Evolutionary conservation across 169 alveolate species (phyloP), one percentile per base, ranked within the genome.

Genomic region (Cryptosporidium felis): DNA sequence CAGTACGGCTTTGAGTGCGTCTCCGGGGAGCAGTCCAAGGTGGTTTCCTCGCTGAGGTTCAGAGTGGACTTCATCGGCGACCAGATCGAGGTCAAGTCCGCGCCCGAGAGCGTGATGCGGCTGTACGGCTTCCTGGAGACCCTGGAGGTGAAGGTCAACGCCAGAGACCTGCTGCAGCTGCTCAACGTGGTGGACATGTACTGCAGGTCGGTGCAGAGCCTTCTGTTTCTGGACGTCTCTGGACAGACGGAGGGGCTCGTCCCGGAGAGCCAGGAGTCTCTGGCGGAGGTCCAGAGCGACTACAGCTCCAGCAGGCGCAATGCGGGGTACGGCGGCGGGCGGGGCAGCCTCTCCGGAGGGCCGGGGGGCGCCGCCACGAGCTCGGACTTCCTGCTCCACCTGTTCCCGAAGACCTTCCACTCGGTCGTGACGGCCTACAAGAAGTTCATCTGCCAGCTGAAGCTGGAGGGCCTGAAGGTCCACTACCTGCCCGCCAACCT

Each of bases 401-500:
- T 74, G 41, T 74, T 51, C 32, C 85, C 85, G 4, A 53, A 65
- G 1, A 53, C 56, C 16, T 74, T 53, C 34, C 46, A 53, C 30
- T n/a, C 65, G 23, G 56, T 40, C 8, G 40, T 53, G 14, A 74
- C 59, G 12, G 56, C 36, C n/a, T 56, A 53, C 28, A 74, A 16
- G n/a, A 74, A 74, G 28, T 74, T 74, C 46, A 74, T 49, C n/a
- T 49, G 74, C 1, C 85, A 74, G 59, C 56, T 49, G 18, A 49
- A 34, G 14, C 12, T 56, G n/a, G 74, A 74, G 61, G 59, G 67
- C 3, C 23, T 74, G 18, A 74, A 53, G 30, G 38, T 74, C 26
- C 85, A 74, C 32, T 74, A 74, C 34, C 51, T 74, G 40, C 85
- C 85, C 16, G 56, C 60, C 9, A 74, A 49, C 21, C 58, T 53